Evolutionary conservation across 768 basidiomycete species (phyloP).

Genomic region (Termitomyces sp.): DNA sequence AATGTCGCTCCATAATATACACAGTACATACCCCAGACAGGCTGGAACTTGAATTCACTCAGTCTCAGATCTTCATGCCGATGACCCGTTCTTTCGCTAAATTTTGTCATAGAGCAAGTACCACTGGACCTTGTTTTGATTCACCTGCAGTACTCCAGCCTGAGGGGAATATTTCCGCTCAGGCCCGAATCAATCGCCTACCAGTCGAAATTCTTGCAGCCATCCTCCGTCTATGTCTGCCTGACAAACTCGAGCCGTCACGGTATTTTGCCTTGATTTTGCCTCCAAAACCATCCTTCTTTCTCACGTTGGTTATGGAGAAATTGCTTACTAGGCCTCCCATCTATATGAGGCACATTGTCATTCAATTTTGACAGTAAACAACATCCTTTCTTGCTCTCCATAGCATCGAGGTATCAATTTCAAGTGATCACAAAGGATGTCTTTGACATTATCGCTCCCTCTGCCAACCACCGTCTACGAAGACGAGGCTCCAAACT

Average conservation of each 20-base stretch:
- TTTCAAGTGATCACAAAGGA: no score
- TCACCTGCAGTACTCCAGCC: background rate
- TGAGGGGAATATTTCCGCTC: background rate
- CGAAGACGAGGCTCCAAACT: constrained; percentile 95
- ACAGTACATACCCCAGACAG: no score
- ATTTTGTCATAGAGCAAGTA: no score
- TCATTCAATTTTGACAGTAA: background rate
- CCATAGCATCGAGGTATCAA: no score
- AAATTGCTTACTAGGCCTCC: background rate
- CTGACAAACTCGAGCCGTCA: background rate
- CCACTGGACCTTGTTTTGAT: background rate
- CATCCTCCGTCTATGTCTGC: background rate
- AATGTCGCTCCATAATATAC: no score
- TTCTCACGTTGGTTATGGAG: background rate
- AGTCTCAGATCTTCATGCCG: no score
- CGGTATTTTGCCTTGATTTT: no score
- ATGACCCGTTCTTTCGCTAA: no score
- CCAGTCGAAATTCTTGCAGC: background rate
- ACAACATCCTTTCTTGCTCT: no score
- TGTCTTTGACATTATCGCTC: no score
- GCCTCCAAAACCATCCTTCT: background rate
- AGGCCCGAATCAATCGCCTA: background rate
- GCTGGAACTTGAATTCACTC: no score
- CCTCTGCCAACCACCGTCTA: constrained; percentile 29
- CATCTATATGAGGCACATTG: background rate